Conservation (phyloP, 2,329 filamentous ascomycete species). For the Dichotomopilus funicola region DNA sequence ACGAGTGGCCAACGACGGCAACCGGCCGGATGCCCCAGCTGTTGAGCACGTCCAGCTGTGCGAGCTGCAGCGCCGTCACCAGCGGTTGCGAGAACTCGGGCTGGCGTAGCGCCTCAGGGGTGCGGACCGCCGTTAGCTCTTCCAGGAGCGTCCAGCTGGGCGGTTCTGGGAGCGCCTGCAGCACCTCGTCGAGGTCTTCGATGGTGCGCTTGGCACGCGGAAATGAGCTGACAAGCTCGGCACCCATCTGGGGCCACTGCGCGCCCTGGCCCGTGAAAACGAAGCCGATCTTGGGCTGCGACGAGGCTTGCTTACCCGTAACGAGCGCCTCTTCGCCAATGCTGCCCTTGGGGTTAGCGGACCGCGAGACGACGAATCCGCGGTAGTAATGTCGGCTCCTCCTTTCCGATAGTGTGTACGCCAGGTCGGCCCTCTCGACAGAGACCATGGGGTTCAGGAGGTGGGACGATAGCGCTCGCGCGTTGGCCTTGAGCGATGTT, state of each 20-base stretch:
- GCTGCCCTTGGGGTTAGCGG: neutral
- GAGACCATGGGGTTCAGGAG: neutral
- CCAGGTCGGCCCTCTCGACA: neutral
- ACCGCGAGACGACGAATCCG: neutral
- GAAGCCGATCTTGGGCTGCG: neutral
- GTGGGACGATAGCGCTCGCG: neutral
- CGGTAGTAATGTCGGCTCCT: neutral
- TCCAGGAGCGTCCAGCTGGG: slow-evolving; percentile 18
- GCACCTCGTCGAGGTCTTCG: slow-evolving; percentile 12
- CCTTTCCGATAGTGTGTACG: neutral
- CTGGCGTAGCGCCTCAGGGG: slow-evolving; percentile 19
- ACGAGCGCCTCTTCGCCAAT: neutral
- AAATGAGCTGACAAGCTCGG: neutral
- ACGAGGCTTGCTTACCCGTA: neutral
- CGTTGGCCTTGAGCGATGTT: neutral
- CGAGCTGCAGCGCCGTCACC: slow-evolving; percentile 33
- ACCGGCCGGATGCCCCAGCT: slow-evolving; percentile 21
- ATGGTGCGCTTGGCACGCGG: slow-evolving; percentile 12
- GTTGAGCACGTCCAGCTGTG: slow-evolving; percentile 17
- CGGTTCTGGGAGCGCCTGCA: slow-evolving; percentile 16
- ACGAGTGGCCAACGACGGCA: slow-evolving; percentile 26
- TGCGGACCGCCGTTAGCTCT: slow-evolving; percentile 13
- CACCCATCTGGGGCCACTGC: slow-evolving; percentile 26
- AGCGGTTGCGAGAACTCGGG: slow-evolving; percentile 29
- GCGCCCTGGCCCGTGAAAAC: slow-evolving; percentile 26